phyloP scores from a whole-genome alignment of 164 flowering plant genomes.

The Stephania japonica region DNA sequence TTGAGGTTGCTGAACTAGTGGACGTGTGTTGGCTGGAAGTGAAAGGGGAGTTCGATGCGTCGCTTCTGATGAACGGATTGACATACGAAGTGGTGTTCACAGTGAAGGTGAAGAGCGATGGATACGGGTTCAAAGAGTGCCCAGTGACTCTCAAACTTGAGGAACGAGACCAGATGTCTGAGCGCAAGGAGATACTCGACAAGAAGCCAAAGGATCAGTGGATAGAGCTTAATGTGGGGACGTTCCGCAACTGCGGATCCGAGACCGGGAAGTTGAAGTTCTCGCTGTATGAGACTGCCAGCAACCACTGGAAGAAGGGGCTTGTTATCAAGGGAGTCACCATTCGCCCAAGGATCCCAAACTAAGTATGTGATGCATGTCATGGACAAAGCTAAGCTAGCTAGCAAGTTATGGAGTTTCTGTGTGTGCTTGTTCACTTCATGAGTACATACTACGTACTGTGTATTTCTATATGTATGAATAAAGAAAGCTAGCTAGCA shows the following conservation, averaged over 20 bases:
- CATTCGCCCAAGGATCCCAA: conserved; percentile 34
- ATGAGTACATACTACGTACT: no score
- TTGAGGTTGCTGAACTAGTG: neutral
- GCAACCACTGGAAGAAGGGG: conserved; percentile 63
- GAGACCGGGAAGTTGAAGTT: conserved; percentile 36
- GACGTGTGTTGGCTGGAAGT: neutral
- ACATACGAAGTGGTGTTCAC: neutral
- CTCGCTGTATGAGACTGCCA: conserved; percentile 39
- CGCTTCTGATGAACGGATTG: neutral
- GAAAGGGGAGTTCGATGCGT: neutral
- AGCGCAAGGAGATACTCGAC: neutral
- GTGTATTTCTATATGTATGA: no score
- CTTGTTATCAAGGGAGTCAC: conserved; percentile 45
- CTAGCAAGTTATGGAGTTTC: no score
- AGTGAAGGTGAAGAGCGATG: neutral
- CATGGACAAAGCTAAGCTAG: no score
- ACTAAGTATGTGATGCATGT: neutral
- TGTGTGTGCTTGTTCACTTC: no score
- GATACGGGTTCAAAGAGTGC: neutral
- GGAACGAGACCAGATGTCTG: neutral
- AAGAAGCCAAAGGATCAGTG: neutral
- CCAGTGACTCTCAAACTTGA: neutral
- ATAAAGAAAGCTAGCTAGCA: no score
- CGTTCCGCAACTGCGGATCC: conserved; percentile 3
- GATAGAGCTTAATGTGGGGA: neutral